Evolutionary conservation across 2,329 filamentous ascomycete species (phyloP).

Genomic region (Aspergillus flavus): DNA sequence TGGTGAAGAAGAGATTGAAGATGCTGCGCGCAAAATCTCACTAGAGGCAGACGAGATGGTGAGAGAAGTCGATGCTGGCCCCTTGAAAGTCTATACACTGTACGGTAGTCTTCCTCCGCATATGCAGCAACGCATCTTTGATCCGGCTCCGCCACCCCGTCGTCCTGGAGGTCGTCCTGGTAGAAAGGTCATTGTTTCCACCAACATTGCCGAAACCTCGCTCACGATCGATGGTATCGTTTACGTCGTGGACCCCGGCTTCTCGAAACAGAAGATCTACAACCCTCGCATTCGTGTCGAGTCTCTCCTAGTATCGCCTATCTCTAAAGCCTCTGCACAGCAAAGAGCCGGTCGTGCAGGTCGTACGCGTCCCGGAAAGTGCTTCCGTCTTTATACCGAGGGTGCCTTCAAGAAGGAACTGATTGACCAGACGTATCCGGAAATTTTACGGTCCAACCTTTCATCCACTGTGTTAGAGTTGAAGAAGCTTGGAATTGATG

Average conservation of each 20-base stretch:
- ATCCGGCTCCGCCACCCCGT: constrained; percentile 74
- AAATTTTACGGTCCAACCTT: constrained; percentile 92
- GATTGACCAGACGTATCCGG: constrained; percentile 95
- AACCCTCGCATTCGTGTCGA: constrained; percentile 96
- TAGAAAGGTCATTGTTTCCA: constrained; percentile 91
- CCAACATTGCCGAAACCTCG: constrained; percentile 97
- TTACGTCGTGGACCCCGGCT: constrained; percentile 98
- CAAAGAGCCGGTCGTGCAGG: constrained; percentile 98
- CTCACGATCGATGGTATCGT: constrained; percentile 99
- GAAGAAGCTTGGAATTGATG: constrained; percentile 94
- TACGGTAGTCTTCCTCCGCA: constrained; percentile 91
- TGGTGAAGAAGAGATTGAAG: constrained; percentile 98
- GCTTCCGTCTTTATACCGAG: constrained; percentile 96
- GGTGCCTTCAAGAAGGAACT: constrained; percentile 95
- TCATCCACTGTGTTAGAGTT: constrained; percentile 93
- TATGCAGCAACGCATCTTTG: constrained; percentile 95
- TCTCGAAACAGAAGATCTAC: constrained; percentile 99
- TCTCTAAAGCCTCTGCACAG: constrained; percentile 95
- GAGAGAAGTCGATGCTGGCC: constrained; percentile 87
- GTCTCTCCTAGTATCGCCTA: constrained; percentile 94
- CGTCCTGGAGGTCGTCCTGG: constrained; percentile 79
- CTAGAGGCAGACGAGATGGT: constrained; percentile 91
- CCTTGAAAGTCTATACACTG: constrained; percentile 85
- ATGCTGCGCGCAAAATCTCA: constrained; percentile 87
- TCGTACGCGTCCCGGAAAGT: constrained; percentile 97